These are phyloP conservation scores for Candida methanosorbosa DNA, from an alignment of 805 yeast species.

Conservation along the genomic window DNA sequence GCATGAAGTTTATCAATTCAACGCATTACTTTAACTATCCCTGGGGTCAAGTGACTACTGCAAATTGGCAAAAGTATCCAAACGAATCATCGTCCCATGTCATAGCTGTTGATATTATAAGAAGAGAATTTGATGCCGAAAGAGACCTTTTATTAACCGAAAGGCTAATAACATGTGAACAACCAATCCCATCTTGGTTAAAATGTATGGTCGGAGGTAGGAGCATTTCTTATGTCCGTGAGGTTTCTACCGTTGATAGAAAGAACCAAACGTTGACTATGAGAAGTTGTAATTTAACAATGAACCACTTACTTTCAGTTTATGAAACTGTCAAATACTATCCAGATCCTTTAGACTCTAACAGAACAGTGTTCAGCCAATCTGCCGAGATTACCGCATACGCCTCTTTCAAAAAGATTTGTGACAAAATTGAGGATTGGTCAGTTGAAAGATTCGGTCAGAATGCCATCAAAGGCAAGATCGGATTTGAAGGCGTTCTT, in stretches of 20 bases:
- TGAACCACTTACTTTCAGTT: slow-evolving; percentile 65
- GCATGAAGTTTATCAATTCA: slow-evolving; percentile 80
- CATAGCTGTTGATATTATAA: slow-evolving; percentile 81
- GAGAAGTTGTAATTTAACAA: slow-evolving; percentile 83
- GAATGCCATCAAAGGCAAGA: slow-evolving; percentile 75
- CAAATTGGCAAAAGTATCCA: slow-evolving; percentile 97
- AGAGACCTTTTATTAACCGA: slow-evolving; percentile 64
- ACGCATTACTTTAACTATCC: slow-evolving; percentile 68
- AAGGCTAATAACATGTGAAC: slow-evolving; percentile 81
- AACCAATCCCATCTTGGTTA: slow-evolving; percentile 80
- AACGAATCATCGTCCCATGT: slow-evolving; percentile 90
- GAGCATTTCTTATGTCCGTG: slow-evolving; percentile 74
- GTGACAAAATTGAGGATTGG: slow-evolving; percentile 89
- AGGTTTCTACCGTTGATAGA: slow-evolving; percentile 78
- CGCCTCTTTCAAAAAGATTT: slow-evolving; percentile 57
- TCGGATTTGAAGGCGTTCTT: slow-evolving; percentile 80
- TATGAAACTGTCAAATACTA: slow-evolving; percentile 78
- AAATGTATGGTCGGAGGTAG: slow-evolving; percentile 62
- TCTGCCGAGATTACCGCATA: slow-evolving; percentile 86
- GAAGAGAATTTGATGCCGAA: slow-evolving; percentile 54
- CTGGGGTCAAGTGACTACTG: slow-evolving; percentile 93
- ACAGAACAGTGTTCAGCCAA: slow-evolving; percentile 62
- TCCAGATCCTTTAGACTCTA: slow-evolving; percentile 47
- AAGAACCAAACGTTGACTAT: slow-evolving; percentile 53
- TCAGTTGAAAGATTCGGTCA: slow-evolving; percentile 80